A percentile compares a stretch with the other conserved stretches of the same genome.
These are phyloP conservation scores for Aegilops tauschii DNA, from an alignment of 176 grass and related monocot genomes.

Conservation along the genomic window DNA sequence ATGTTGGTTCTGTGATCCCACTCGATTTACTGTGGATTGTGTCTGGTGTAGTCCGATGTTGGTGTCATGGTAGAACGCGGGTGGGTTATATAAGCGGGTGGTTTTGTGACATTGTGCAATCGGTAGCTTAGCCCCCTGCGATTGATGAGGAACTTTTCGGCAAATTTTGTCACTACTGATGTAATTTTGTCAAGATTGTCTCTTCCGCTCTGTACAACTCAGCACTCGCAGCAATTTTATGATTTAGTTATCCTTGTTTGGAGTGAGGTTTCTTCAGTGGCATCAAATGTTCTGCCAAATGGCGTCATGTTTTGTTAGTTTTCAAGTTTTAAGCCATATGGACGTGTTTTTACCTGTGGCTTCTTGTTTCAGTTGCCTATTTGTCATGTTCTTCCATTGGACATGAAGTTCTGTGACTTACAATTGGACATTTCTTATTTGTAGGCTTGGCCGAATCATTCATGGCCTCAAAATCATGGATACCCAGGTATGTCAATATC, in stretches of 20 bases:
- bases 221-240: neutral
- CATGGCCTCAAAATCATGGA: constrained; percentile 61
- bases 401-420: constrained; percentile 1
- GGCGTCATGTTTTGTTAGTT: neutral
- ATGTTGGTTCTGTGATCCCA: neutral
- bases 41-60: neutral
- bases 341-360: neutral
- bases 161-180: neutral
- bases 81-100: neutral
- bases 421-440: constrained; percentile 22
- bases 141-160: neutral
- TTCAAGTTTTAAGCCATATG: neutral
- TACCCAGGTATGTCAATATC: constrained; percentile 51
- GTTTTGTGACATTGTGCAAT: neutral
- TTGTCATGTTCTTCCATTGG: neutral
- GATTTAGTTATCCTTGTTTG: neutral
- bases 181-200: neutral
- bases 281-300: neutral
- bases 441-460: constrained; percentile 54
- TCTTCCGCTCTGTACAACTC: neutral
- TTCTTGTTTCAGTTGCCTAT: neutral
- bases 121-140: neutral
- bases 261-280: neutral
- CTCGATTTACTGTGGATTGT: neutral
- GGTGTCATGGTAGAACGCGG: neutral